These are phyloP conservation scores for Agaricus blazei DNA, from an alignment of 768 basidiomycete species.

Conservation along the genomic window DNA sequence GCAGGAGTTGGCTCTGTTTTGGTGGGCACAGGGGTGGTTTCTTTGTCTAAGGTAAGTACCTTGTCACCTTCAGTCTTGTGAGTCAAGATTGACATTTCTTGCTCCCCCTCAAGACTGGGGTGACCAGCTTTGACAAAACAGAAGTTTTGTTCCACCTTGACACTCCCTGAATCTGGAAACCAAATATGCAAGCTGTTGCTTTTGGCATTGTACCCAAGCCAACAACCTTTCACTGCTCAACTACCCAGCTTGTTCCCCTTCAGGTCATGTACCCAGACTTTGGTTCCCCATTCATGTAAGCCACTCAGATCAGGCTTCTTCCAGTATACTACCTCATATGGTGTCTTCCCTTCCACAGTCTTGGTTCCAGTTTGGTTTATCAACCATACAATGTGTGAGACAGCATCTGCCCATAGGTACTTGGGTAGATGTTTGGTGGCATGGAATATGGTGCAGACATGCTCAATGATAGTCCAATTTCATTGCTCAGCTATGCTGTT, in stretches of 20 bases:
- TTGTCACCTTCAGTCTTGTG: too few species aligned
- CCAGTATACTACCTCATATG: constrained; percentile 14
- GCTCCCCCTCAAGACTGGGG: constrained; percentile 20
- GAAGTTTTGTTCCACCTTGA: constrained; percentile 26
- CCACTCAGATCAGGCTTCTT: constrained; percentile 20
- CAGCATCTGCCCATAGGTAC: constrained; percentile 32
- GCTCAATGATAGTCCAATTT: constrained; percentile 27
- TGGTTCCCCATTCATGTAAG: not conserved
- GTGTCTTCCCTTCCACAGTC: constrained; percentile 19
- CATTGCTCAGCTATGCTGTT: constrained; percentile 22
- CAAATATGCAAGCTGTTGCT: constrained; percentile 25
- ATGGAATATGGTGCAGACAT: constrained; percentile 26
- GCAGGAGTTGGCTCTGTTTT: too few species aligned
- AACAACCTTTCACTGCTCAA: constrained; percentile 21
- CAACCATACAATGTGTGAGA: constrained; percentile 25
- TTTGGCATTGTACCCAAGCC: constrained; percentile 28
- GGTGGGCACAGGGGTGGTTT: too few species aligned
- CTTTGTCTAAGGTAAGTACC: too few species aligned
- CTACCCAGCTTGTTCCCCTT: constrained; percentile 11
- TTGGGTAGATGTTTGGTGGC: constrained; percentile 21
- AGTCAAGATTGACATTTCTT: too few species aligned
- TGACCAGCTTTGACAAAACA: constrained; percentile 5
- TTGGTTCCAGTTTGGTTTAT: constrained; percentile 26
- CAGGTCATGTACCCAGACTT: constrained; percentile 23
- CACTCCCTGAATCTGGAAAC: constrained; percentile 23